Percentiles rank a stretch among this genome's conserved stretches.
phyloP scores from a whole-genome alignment of 2,329 filamentous ascomycete species.

The Scopulariopsis brevicaulis region DNA sequence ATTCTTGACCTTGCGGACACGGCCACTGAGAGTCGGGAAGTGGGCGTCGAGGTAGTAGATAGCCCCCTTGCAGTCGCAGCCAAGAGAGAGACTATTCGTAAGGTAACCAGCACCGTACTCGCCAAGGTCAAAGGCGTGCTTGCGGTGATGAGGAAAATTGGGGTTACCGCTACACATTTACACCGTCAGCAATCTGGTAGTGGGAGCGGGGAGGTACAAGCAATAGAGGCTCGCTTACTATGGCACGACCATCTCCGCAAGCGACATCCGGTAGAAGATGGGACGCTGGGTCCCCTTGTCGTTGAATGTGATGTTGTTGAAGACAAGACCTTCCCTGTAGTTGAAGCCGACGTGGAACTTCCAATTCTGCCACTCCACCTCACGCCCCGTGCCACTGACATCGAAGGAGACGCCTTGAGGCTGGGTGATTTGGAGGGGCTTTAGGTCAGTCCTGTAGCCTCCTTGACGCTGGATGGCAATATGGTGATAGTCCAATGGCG shows the following conservation, averaged over 20 bases:
- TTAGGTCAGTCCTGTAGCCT: constrained; percentile 68
- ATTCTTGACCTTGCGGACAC: constrained; percentile 73
- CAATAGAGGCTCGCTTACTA: too few species aligned
- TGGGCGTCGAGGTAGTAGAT: constrained; percentile 88
- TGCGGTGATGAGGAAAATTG: constrained; percentile 68
- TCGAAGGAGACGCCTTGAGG: constrained; percentile 83
- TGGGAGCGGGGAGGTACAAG: too few species aligned
- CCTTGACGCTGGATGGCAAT: constrained; percentile 60
- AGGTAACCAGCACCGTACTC: constrained; percentile 77
- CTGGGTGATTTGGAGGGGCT: constrained; percentile 80
- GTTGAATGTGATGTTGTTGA: constrained; percentile 83
- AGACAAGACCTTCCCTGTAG: constrained; percentile 81
- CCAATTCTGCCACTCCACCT: constrained; percentile 86
- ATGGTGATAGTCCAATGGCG: constrained; percentile 71
- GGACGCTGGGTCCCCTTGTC: constrained; percentile 69
- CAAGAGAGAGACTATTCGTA: constrained; percentile 65
- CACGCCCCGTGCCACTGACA: constrained; percentile 59
- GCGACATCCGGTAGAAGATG: constrained; percentile 77
- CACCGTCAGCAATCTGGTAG: too few species aligned
- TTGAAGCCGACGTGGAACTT: constrained; percentile 90
- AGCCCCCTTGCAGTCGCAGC: constrained; percentile 78
- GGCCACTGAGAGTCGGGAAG: constrained; percentile 68
- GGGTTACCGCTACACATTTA: constrained; percentile 55
- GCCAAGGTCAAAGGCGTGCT: constrained; percentile 71
- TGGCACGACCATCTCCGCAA: constrained; percentile 90